These are phyloP conservation scores for Cystofilobasidium macerans DNA, from an alignment of 768 basidiomycete genomes.

Conservation along the genomic window DNA sequence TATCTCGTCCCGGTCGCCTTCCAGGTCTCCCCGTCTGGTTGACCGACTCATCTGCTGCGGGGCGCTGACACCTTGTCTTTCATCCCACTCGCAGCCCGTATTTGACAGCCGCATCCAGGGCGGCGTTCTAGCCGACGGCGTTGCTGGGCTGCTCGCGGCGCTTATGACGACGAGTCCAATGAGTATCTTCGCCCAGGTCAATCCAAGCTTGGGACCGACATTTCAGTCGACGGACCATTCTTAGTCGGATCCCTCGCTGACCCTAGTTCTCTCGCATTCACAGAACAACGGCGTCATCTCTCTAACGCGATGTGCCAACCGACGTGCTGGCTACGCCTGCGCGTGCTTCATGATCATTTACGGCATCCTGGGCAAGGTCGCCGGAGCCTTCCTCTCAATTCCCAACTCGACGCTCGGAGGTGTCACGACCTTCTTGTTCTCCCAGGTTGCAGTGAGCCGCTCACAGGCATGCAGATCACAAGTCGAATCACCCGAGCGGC, in stretches of 20 bases:
- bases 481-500: too few species aligned
- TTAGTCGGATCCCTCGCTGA: background rate
- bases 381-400: conserved; percentile 73
- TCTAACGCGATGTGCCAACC: conserved; percentile 44
- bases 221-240: too few species aligned
- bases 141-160: conserved; percentile 67
- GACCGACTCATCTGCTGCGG: too few species aligned
- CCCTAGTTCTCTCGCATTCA: conserved; percentile 34
- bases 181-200: conserved; percentile 31
- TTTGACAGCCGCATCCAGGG: conserved; percentile 78
- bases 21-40: too few species aligned
- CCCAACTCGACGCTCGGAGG: conserved; percentile 60
- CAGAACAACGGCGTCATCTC: conserved; percentile 50
- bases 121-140: conserved; percentile 65
- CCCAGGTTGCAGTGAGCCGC: background rate
- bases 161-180: conserved; percentile 71
- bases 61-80: background rate
- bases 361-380: conserved; percentile 67
- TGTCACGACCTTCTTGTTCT: background rate
- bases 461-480: too few species aligned
- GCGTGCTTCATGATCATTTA: conserved; percentile 61
- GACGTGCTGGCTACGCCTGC: conserved; percentile 8
- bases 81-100: conserved; percentile 38
- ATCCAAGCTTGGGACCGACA: too few species aligned
- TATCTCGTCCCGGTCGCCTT: background rate